Evolutionary conservation across 306 rosid genomes (phyloP).

Genomic region (Dryas alaskensis): DNA sequence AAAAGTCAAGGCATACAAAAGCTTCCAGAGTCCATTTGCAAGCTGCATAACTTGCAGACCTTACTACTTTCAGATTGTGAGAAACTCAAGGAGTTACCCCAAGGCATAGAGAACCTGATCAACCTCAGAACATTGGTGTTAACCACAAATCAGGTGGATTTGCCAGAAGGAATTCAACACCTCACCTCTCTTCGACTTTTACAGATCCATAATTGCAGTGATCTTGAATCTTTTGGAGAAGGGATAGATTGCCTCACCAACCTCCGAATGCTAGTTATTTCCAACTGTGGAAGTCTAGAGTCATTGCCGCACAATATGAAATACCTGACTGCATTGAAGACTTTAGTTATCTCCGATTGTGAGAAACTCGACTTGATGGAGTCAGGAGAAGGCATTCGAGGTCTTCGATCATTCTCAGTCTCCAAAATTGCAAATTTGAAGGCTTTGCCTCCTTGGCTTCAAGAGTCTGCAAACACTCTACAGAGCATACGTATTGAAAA

Average conservation of each 20-base stretch:
- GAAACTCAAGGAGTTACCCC: slow-evolving; percentile 30
- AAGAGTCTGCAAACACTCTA: neutral
- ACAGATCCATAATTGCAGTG: neutral
- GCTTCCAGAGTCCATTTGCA: slow-evolving; percentile 30
- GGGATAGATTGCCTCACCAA: slow-evolving; percentile 22
- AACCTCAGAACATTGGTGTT: slow-evolving; percentile 26
- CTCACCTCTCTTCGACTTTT: slow-evolving; percentile 26
- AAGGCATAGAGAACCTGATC: slow-evolving; percentile 20
- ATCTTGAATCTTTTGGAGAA: slow-evolving; percentile 1
- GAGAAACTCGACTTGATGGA: neutral
- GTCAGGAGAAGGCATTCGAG: neutral
- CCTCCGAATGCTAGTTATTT: slow-evolving; percentile 9
- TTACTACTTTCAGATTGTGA: slow-evolving; percentile 19
- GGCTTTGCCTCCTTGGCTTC: slow-evolving; percentile 17
- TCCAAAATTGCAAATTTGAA: neutral
- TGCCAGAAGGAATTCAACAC: slow-evolving; percentile 24
- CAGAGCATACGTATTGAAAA: neutral
- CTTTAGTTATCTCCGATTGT: neutral
- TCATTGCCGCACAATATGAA: neutral
- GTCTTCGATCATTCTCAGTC: neutral
- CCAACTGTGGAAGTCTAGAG: slow-evolving; percentile 11
- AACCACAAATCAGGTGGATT: slow-evolving; percentile 16
- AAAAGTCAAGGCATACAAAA: neutral
- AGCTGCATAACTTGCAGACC: slow-evolving; percentile 29
- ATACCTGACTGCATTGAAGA: neutral